Evolutionary conservation across 257 asterid genomes (phyloP).

Genomic region (Misopates orontium): DNA sequence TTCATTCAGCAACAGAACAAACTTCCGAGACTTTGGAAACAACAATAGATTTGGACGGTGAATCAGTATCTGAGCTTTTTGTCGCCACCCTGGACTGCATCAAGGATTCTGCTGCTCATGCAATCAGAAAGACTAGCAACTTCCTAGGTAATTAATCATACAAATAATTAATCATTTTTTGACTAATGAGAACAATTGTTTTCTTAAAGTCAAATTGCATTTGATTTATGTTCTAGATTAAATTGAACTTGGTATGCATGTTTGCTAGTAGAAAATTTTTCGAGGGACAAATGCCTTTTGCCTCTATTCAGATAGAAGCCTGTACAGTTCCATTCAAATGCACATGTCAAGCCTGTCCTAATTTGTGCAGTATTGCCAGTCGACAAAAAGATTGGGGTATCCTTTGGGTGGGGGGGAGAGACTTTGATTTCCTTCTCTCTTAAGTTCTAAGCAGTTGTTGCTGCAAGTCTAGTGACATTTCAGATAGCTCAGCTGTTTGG

Average conservation of each 20-base stretch:
- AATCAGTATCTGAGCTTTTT: constrained; percentile 88
- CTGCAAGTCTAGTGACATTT: too few relatives aligned
- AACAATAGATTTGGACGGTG: constrained; percentile 43
- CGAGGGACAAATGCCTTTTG: background rate
- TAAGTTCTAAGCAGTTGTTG: too few relatives aligned
- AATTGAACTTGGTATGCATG: background rate
- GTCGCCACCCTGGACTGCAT: constrained; percentile 93
- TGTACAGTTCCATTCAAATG: background rate
- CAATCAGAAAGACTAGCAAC: constrained; percentile 63
- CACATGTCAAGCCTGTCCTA: too few relatives aligned
- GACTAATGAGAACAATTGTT: constrained; percentile 10
- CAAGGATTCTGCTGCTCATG: constrained; percentile 69
- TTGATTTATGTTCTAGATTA: constrained; percentile 13
- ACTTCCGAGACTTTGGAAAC: constrained; percentile 43
- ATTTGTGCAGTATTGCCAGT: too few relatives aligned
- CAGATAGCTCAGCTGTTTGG: too few relatives aligned
- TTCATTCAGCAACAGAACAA: constrained; percentile 53
- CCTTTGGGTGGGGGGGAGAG: too few relatives aligned
- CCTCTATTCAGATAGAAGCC: background rate
- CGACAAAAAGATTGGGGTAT: too few relatives aligned
- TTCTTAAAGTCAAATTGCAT: background rate
- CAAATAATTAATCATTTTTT: constrained; percentile 13
- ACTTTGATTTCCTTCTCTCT: too few relatives aligned
- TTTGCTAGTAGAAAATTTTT: background rate
- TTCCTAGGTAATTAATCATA: constrained; percentile 58